phyloP scores from a whole-genome alignment of 2,329 filamentous ascomycete genomes.

The Cyphellophora attinorum region DNA sequence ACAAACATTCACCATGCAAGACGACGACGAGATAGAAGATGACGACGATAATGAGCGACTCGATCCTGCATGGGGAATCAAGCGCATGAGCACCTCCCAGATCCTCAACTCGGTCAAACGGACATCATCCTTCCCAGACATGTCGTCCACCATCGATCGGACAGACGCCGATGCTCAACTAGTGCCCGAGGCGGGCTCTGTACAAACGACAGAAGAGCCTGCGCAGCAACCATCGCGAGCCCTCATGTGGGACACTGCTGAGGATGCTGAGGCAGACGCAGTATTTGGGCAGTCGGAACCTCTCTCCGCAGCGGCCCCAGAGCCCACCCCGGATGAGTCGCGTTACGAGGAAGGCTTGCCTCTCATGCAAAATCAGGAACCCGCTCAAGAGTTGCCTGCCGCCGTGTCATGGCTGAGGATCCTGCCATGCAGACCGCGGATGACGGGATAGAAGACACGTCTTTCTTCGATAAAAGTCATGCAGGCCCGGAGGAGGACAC shows the following conservation, averaged over 20 bases:
- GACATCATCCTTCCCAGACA: constrained; percentile 15
- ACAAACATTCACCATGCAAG: not conserved
- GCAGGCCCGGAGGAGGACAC: constrained; percentile 1
- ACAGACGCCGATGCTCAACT: not conserved
- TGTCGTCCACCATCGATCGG: not conserved
- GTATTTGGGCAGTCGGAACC: not conserved
- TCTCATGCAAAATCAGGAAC: constrained; percentile 7
- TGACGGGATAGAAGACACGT: constrained; percentile 9
- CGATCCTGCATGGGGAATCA: constrained; percentile 19
- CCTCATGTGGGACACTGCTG: not conserved
- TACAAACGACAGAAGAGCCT: not conserved
- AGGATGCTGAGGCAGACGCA: not conserved
- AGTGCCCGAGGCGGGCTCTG: not conserved
- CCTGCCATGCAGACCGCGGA: constrained; percentile 2
- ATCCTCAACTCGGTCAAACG: constrained; percentile 15
- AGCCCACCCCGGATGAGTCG: not conserved
- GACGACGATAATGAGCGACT: constrained; percentile 14
- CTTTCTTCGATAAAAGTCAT: constrained; percentile 10
- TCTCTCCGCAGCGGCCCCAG: not conserved
- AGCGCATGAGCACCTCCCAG: constrained; percentile 11
- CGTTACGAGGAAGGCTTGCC: constrained; percentile 18
- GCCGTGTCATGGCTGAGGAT: not conserved
- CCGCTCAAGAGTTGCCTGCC: not conserved
- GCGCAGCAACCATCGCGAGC: not conserved
- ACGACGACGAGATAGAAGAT: constrained; percentile 8